These are phyloP conservation scores for Suillus variegatus DNA, from an alignment of 768 basidiomycete species.

Conservation along the genomic window DNA sequence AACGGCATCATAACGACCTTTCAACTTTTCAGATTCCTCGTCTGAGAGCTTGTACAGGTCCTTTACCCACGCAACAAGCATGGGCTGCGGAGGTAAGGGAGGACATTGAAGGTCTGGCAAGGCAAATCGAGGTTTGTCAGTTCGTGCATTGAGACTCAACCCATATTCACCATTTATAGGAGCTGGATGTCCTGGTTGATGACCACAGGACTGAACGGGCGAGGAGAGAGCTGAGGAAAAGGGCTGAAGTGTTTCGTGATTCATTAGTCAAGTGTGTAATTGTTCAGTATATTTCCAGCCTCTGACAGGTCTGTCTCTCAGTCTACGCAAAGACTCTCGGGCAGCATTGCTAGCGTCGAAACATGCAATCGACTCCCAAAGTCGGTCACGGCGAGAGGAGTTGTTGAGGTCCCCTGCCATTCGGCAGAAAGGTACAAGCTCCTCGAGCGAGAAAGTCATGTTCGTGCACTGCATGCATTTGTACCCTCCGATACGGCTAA, in stretches of 20 bases:
- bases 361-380: conserved; percentile 63
- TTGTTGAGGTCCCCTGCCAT: conserved; percentile 56
- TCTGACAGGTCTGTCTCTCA: conserved; percentile 27
- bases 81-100: conserved; percentile 75
- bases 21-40: conserved; percentile 73
- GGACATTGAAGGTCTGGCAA: conserved; percentile 63
- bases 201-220: conserved; percentile 65
- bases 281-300: neutral
- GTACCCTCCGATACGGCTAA: neutral
- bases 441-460: conserved; percentile 60
- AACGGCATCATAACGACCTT: conserved; percentile 64
- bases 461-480: conserved; percentile 36
- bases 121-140: conserved; percentile 64
- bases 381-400: conserved; percentile 56
- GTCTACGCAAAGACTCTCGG: conserved; percentile 63
- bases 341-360: conserved; percentile 41
- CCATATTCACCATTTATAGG: conserved; percentile 38
- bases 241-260: conserved; percentile 51
- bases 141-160: neutral
- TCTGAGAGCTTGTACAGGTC: conserved; percentile 66
- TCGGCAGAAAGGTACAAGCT: conserved; percentile 42
- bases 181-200: conserved; percentile 67
- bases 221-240: conserved; percentile 46
- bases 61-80: conserved; percentile 69
- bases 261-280: conserved; percentile 52